Evolutionary conservation across 202 grass and related monocot species (phyloP), one percentile per base, ranked within the genome.

Genomic region (Eragrostis tef): DNA sequence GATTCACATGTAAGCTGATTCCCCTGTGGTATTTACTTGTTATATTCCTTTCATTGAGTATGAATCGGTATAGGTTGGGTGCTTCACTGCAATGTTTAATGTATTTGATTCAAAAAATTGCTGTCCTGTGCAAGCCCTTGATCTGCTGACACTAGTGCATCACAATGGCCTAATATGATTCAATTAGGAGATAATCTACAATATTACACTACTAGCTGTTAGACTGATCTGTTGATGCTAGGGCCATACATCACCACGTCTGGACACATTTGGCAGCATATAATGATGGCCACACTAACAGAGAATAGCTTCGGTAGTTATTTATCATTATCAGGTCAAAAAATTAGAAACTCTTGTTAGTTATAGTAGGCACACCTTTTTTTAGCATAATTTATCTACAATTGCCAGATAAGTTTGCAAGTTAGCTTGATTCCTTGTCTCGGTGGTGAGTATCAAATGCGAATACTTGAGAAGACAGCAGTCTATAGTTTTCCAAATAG

Each of bases 1-100:
- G 42, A 77, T 89, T 72, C 57, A 52, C 67, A 78, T 67, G 73
- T 79, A 86, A 89, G 87, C 68, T 78, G 24, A 73, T 68, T 78
- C 19, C 44, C 57, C 42, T 85, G 11, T 47, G 57, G 63, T 65
- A 43, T 65, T 65, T 12, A 72, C 58, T 81, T 49, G 3, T 21
- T 69, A 22, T 81, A 20, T 66, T 77, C 4, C 11, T 49, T 88
- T 77, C 2, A 73, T 58, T 12, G 15, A 79, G 57, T 68, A 63
- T 49, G 41, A 29, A 63, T 84, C 14, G 12, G 24, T 45, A 25
- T 72, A 58, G 26, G 68, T 64, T 66, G 6, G 39, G 9, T 11
- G 59, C 45, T 72, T 21, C 0, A 20, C 15, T 63, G 34, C 31
- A 72, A 22, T 60, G 5, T 71, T 64, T 3, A 39, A 39, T 39